Evolutionary conservation across 257 asterid genomes (phyloP).

Genomic region (Mitragyna speciosa): DNA sequence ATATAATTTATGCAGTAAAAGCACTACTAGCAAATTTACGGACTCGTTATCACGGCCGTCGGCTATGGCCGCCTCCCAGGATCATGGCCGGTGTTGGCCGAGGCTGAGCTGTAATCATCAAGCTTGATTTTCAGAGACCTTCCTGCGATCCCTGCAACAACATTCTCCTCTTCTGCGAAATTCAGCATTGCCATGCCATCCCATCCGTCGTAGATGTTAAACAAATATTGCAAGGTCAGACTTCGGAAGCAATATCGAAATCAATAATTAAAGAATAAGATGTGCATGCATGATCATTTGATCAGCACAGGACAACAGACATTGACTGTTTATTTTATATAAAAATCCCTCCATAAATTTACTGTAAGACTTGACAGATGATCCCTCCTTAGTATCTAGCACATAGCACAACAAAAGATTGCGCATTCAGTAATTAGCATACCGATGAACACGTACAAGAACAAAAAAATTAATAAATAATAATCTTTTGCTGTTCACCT

Average conservation of each 20-base stretch:
- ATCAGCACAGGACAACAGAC: background rate
- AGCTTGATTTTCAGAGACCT: conserved; percentile 29
- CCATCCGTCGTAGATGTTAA: background rate
- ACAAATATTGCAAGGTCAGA: background rate
- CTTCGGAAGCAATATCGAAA: background rate
- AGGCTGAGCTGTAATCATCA: conserved; percentile 22
- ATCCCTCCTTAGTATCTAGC: no score
- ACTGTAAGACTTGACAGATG: no score
- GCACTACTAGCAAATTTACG: background rate
- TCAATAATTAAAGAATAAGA: background rate
- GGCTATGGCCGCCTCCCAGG: background rate
- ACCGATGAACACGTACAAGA: no score
- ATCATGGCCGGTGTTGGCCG: conserved; percentile 29
- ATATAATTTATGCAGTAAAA: background rate
- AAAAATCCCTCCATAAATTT: background rate
- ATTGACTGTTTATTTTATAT: background rate
- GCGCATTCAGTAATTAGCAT: no score
- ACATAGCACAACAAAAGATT: no score
- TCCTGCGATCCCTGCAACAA: background rate
- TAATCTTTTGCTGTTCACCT: no score
- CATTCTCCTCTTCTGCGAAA: conserved; percentile 12
- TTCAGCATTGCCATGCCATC: background rate
- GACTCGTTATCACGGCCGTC: background rate
- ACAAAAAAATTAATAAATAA: no score
- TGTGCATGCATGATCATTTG: background rate